Percentiles rank a stretch among this genome's conserved stretches.
Evolutionary conservation across 2,329 filamentous ascomycete genomes (phyloP).

Genomic region (Coniochaeta prunicola): DNA sequence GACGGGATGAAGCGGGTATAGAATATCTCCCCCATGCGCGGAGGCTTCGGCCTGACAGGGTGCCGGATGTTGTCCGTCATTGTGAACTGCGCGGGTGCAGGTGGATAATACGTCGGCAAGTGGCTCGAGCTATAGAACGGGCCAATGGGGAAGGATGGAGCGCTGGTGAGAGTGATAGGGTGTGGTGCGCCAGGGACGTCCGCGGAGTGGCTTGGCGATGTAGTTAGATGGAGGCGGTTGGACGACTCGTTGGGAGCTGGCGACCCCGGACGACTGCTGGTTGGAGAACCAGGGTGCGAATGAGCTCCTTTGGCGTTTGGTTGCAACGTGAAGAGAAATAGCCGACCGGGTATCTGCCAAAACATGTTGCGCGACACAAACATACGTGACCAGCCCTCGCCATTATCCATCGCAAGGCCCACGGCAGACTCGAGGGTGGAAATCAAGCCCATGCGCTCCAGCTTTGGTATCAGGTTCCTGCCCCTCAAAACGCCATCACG

Average conservation of each 20-base stretch:
- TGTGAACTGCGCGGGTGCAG: constrained; percentile 72
- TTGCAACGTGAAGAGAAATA: constrained; percentile 81
- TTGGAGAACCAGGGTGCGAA: constrained; percentile 42
- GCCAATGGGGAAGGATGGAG: constrained; percentile 41
- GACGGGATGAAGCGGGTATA: constrained; percentile 84
- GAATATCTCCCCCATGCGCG: constrained; percentile 83
- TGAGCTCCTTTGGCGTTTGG: constrained; percentile 37
- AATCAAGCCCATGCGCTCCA: constrained; percentile 88
- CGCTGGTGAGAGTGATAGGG: constrained; percentile 23
- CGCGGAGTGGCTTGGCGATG: constrained; percentile 15
- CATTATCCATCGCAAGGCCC: constrained; percentile 55
- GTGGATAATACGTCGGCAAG: constrained; percentile 85
- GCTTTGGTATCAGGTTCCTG: constrained; percentile 75
- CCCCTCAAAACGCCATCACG: constrained; percentile 83
- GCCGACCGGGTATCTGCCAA: constrained; percentile 83
- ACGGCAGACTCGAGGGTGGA: constrained; percentile 69
- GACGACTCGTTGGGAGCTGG: constrained; percentile 23
- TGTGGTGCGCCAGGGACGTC: constrained; percentile 32
- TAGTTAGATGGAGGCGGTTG: constrained; percentile 14
- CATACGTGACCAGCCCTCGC: constrained; percentile 68
- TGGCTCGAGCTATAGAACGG: constrained; percentile 80
- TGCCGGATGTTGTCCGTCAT: constrained; percentile 75
- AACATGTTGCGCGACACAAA: constrained; percentile 76
- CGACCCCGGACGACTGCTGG: constrained; percentile 45
- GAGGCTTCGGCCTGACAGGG: constrained; percentile 79